phyloP scores from a whole-genome alignment of 2,329 filamentous ascomycete species.

The Botrytis tulipae region DNA sequence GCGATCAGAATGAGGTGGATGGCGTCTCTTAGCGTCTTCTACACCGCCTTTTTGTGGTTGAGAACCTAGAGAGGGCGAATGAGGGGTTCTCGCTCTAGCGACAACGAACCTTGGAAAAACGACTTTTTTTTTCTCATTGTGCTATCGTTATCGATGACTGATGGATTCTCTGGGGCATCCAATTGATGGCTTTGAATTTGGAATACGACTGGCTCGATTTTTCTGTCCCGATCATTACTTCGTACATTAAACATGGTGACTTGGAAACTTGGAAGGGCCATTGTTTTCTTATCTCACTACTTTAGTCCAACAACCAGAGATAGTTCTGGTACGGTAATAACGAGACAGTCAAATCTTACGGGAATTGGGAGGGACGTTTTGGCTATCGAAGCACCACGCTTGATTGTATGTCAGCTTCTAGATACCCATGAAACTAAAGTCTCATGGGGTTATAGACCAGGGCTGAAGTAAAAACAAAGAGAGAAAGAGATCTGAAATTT shows the following conservation, averaged over 20 bases:
- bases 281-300: conserved; percentile 8
- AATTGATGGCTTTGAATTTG: neutral
- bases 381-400: conserved; percentile 18
- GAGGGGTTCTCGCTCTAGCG: conserved; percentile 10
- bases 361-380: neutral
- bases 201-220: neutral
- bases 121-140: neutral
- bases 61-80: conserved; percentile 9
- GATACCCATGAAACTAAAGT: conserved; percentile 4
- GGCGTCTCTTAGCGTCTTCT: conserved; percentile 29
- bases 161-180: neutral
- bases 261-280: neutral
- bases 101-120: conserved; percentile 16
- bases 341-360: neutral
- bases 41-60: conserved; percentile 31
- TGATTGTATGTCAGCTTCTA: conserved; percentile 5
- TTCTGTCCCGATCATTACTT: neutral
- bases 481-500: neutral
- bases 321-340: neutral
- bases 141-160: conserved; percentile 10
- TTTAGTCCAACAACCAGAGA: neutral
- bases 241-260: neutral
- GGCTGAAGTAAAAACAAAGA: neutral
- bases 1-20: conserved; percentile 20
- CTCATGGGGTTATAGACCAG: neutral